Conservation (phyloP, 2,329 filamentous ascomycete genomes). For the Colletotrichum sp. region DNA sequence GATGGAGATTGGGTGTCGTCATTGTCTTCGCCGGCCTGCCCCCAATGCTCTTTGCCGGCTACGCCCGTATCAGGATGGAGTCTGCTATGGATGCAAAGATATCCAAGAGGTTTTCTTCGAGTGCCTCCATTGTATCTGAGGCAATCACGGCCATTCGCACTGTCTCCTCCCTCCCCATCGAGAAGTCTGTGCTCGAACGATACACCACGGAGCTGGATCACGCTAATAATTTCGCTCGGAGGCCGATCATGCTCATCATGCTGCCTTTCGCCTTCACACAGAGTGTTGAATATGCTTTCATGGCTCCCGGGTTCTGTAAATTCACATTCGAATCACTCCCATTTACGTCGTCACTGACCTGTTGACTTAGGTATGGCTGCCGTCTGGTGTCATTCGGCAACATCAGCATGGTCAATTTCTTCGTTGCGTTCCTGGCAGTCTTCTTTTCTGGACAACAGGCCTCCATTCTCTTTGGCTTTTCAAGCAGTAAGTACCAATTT, state of each 20-base stretch:
- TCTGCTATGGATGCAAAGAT: conserved; percentile 41
- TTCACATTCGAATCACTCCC: not conserved
- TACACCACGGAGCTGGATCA: conserved; percentile 34
- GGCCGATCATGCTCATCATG: conserved; percentile 36
- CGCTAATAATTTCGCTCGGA: conserved; percentile 30
- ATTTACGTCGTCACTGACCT: not conserved
- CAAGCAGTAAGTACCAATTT: too few species aligned
- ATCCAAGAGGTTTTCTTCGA: conserved; percentile 37
- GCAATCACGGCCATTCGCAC: conserved; percentile 43
- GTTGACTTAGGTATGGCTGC: conserved; percentile 35
- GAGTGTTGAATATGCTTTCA: conserved; percentile 40
- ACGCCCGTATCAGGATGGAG: conserved; percentile 43
- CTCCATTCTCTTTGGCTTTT: conserved; percentile 48
- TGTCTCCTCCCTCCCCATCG: conserved; percentile 46
- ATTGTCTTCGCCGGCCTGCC: conserved; percentile 47
- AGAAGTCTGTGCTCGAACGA: conserved; percentile 34
- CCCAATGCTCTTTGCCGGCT: conserved; percentile 38
- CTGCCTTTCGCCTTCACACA: conserved; percentile 41
- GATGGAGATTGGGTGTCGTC: conserved; percentile 55
- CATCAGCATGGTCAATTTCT: conserved; percentile 44
- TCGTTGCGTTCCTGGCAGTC: conserved; percentile 56
- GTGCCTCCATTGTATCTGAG: conserved; percentile 48
- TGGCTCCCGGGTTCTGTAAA: conserved; percentile 46
- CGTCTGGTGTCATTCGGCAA: conserved; percentile 39
- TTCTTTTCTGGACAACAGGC: conserved; percentile 50